Percentiles rank a stretch among this genome's conserved stretches.
Conservation (phyloP, 345 rosid genomes). For the Capsella bursapastoris region DNA sequence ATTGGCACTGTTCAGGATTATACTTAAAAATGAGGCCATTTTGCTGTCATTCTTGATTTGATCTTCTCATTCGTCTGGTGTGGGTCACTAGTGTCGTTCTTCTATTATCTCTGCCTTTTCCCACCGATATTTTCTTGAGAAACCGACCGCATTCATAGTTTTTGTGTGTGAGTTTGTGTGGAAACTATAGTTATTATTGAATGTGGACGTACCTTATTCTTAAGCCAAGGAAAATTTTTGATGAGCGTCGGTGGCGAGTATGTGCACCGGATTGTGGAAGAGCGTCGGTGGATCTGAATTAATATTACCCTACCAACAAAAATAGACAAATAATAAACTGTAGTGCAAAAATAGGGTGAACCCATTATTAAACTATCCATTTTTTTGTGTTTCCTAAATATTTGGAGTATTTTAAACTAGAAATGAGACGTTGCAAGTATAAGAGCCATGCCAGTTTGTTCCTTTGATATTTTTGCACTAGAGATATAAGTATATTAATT, state of each 20-base stretch:
- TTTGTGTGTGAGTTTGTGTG: neutral
- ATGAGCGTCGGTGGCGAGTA: constrained; percentile 3
- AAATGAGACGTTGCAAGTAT: neutral
- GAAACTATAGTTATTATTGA: neutral
- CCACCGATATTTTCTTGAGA: neutral
- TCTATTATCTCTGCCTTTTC: neutral
- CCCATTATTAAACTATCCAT: constrained; percentile 4
- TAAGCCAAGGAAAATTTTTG: neutral
- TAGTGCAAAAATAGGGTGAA: constrained; percentile 29
- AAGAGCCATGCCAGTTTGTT: neutral
- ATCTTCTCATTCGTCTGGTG: neutral
- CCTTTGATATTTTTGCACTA: neutral
- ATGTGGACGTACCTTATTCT: neutral
- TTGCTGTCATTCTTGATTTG: neutral
- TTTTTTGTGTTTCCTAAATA: constrained; percentile 13
- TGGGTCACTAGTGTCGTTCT: neutral
- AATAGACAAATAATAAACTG: neutral
- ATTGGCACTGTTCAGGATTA: too few species aligned
- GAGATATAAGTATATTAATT: neutral
- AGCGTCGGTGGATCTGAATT: constrained; percentile 16
- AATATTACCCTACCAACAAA: constrained; percentile 3
- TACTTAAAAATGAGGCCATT: too few species aligned
- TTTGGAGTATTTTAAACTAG: constrained; percentile 18
- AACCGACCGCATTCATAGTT: neutral
- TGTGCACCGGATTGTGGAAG: neutral